phyloP scores from a whole-genome alignment of 352 stramenopile genomes.

The Globisporangium apiculatum region DNA sequence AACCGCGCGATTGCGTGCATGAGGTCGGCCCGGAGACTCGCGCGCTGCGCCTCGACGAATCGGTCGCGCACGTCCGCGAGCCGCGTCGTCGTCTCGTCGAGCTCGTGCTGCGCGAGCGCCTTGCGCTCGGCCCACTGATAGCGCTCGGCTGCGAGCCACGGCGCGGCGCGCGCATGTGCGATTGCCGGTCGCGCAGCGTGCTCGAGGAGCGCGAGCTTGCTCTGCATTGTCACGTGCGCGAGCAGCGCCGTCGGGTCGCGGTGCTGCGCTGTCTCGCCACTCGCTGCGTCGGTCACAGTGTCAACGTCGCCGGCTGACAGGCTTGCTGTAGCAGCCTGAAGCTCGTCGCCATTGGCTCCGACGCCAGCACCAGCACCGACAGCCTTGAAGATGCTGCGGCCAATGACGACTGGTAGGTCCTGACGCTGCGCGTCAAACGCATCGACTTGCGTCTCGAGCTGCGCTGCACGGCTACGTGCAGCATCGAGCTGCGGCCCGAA shows the following conservation, averaged over 20 bases:
- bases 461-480: slow-evolving; percentile 14
- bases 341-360: no score
- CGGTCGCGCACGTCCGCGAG: slow-evolving; percentile 46
- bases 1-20: slow-evolving; percentile 35
- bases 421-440: slow-evolving; percentile 21
- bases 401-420: slow-evolving; percentile 52
- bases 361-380: not conserved
- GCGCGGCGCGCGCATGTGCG: slow-evolving; percentile 52
- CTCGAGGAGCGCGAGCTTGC: slow-evolving; percentile 59
- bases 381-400: slow-evolving; percentile 39
- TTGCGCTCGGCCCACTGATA: slow-evolving; percentile 56
- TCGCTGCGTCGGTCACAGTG: not conserved
- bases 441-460: slow-evolving; percentile 22
- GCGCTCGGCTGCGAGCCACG: slow-evolving; percentile 36
- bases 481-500: slow-evolving; percentile 31
- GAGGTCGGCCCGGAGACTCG: slow-evolving; percentile 28
- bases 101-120: slow-evolving; percentile 38
- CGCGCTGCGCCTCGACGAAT: slow-evolving; percentile 44
- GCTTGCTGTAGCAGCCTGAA: no score
- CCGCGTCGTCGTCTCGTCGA: slow-evolving; percentile 46
- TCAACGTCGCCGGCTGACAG: not conserved
- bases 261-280: slow-evolving; percentile 1
- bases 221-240: slow-evolving; percentile 48
- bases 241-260: slow-evolving; percentile 32
- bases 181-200: slow-evolving; percentile 32